These are phyloP conservation scores for Paratinospora sagittata DNA, from an alignment of 164 flowering plant species.

Conservation along the genomic window DNA sequence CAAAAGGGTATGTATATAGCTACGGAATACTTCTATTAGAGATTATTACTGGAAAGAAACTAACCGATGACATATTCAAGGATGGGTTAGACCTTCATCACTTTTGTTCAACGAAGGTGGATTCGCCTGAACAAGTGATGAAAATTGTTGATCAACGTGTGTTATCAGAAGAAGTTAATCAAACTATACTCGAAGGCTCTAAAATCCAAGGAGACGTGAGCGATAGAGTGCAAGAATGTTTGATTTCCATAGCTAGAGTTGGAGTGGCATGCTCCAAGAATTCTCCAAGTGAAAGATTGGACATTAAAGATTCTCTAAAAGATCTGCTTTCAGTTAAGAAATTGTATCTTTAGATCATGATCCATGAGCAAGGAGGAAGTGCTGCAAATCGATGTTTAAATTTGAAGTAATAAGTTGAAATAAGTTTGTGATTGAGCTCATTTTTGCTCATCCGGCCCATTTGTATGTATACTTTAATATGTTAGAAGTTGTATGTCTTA, in stretches of 20 bases:
- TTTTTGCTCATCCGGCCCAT: too few species aligned
- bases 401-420: too few species aligned
- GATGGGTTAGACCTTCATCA: neutral
- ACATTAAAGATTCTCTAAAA: neutral
- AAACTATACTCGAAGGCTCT: neutral
- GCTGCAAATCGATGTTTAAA: too few species aligned
- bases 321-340: neutral
- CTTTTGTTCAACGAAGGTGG: too few species aligned
- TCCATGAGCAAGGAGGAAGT: neutral
- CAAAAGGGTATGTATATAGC: neutral
- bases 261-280: neutral
- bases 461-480: too few species aligned
- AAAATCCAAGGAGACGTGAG: neutral
- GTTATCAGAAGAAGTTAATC: neutral
- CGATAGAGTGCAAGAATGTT: neutral
- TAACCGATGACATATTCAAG: neutral
- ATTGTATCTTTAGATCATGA: neutral
- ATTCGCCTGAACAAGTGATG: neutral
- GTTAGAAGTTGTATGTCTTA: too few species aligned
- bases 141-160: neutral
- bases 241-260: neutral
- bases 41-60: too few species aligned
- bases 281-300: neutral
- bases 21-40: too few species aligned
- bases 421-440: too few species aligned